Base-by-base conservation (phyloP, 768 basidiomycete species). In the Podaxis sp. region DNA sequence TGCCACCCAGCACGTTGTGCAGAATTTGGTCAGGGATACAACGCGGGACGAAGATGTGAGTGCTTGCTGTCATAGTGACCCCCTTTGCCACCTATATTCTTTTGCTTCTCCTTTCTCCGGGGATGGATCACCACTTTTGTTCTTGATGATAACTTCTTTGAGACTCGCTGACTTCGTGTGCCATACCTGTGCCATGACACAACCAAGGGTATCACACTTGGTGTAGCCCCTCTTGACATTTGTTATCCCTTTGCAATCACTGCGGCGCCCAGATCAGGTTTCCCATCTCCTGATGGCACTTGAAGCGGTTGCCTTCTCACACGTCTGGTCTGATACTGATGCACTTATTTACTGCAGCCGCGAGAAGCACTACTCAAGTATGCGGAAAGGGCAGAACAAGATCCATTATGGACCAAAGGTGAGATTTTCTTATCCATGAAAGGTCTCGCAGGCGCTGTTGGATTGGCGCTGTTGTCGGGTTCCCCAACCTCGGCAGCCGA, bases 331-430 rank as follows among this genome's bases (percentile, higher is more conserved):
- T 58, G 30, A 61, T 63, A 58, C 66, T 63, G 61, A 62, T 65
- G 61, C 46, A 63, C 46, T 70, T 69, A 69, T 66, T 65, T 66
- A 68, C 52, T 71, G 24, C 77, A 99, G 96, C 97, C 97, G 48
- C 90, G 97, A 65, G 96, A 97, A 77, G 97, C 97, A 3, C 79
- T 99, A 60, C 90, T 99, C 82, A 94, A 88, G 76, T 98, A 95
- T 69, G 97, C 97, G 37, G 77, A 89, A 17, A 72, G 76, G 62
- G 88, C 88, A 65, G 89, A 92, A 49, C 77, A 83, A 64, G 89
- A 96, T 73, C 93, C 91, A 57, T 84, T 87, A 69, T 95, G 90
- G 89, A 93, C 94, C 51, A 76, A 74, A 78, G 95, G 94, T 95
- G 72, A 79, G 90, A 80, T 56, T 44, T 62, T 65, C 60, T 66